Evolutionary conservation across 305 asterid species (phyloP).

Genomic region (Fraxinus sp.): DNA sequence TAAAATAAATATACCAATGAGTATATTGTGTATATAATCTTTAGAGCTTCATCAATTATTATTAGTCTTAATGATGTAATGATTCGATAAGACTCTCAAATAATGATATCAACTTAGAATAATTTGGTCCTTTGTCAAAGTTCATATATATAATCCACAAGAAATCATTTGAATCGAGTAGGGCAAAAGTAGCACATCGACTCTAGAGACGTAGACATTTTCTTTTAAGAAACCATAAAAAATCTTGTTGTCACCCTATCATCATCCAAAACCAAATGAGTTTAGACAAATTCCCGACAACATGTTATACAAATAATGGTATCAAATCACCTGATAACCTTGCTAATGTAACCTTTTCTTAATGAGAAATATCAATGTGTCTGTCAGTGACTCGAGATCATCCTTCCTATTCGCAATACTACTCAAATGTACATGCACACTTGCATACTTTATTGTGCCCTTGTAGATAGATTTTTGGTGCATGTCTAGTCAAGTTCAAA

Average conservation of each 20-base stretch:
- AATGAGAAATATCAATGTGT: conserved; percentile 88
- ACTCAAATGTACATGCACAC: conserved; percentile 95
- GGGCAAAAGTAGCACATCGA: conserved; percentile 96
- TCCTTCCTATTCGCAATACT: conserved; percentile 94
- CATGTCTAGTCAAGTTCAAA: conserved; percentile 14
- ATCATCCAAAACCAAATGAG: conserved; percentile 26
- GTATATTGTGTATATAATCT: conserved; percentile 40
- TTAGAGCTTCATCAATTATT: conserved; percentile 93
- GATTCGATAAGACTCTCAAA: conserved; percentile 87
- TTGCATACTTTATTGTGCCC: conserved; percentile 91
- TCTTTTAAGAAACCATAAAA: conserved; percentile 85
- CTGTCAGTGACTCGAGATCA: conserved; percentile 91
- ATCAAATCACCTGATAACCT: conserved; percentile 78
- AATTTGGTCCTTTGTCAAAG: conserved; percentile 94
- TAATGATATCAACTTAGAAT: conserved; percentile 70
- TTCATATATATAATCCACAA: conserved; percentile 90
- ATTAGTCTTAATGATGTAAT: conserved; percentile 69
- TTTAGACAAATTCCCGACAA: conserved; percentile 16
- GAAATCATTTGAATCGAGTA: conserved; percentile 74
- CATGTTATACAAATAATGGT: conserved; percentile 4
- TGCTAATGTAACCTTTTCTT: conserved; percentile 96
- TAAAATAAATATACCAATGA: background rate
- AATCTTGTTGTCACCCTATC: conserved; percentile 97
- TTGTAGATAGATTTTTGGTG: conserved; percentile 41
- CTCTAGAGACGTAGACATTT: conserved; percentile 93